phyloP scores from a whole-genome alignment of 2,329 filamentous ascomycete genomes.

The Anthostomella pinea region DNA sequence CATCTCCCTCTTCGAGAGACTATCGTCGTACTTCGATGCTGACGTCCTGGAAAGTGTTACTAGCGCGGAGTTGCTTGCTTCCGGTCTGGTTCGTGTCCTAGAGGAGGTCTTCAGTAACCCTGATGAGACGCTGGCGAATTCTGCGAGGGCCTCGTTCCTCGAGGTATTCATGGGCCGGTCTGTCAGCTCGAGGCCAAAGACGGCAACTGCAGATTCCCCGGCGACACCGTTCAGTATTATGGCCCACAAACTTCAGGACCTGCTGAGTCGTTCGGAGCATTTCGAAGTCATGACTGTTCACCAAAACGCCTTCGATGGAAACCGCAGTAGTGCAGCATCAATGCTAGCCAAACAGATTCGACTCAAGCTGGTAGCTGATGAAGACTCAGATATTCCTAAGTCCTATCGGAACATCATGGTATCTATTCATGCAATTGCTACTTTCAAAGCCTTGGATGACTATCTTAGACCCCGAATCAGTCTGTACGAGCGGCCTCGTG shows the following conservation, averaged over 20 bases:
- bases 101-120: conserved; percentile 77
- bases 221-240: conserved; percentile 86
- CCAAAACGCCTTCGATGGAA: conserved; percentile 86
- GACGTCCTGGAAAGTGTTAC: conserved; percentile 91
- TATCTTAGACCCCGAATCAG: conserved; percentile 89
- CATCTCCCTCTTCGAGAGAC: conserved; percentile 64
- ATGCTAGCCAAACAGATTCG: conserved; percentile 97
- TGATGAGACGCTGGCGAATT: conserved; percentile 56
- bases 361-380: conserved; percentile 83
- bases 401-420: conserved; percentile 95
- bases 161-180: conserved; percentile 85
- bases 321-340: conserved; percentile 84
- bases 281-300: conserved; percentile 97
- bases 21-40: conserved; percentile 83
- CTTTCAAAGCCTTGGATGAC: conserved; percentile 94
- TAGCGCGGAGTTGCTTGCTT: conserved; percentile 89
- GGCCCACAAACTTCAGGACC: conserved; percentile 90
- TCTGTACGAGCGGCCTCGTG: conserved; percentile 70
- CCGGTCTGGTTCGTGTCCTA: conserved; percentile 81
- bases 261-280: conserved; percentile 94
- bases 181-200: conserved; percentile 63
- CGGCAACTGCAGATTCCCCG: conserved; percentile 64
- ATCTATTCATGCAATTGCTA: conserved; percentile 96
- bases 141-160: conserved; percentile 79
- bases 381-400: conserved; percentile 83